Conservation (phyloP, 2,329 filamentous ascomycete species). For the Aspergillus felis region DNA sequence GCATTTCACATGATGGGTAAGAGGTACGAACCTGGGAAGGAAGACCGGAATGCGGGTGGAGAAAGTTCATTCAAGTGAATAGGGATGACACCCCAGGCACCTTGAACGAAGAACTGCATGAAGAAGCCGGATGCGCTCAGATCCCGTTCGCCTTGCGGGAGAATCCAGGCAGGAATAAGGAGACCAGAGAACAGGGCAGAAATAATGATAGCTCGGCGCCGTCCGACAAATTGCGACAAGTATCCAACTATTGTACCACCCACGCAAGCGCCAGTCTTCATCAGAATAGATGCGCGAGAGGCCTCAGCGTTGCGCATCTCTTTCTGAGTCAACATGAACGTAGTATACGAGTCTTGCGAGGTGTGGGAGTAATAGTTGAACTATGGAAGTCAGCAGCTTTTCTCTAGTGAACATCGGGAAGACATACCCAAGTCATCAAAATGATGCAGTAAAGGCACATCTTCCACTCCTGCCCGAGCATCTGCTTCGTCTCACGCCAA, state of each 20-base stretch:
- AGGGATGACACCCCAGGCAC: constrained; percentile 65
- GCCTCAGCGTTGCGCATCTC: constrained; percentile 61
- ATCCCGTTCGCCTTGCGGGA: constrained; percentile 38
- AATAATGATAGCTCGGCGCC: constrained; percentile 53
- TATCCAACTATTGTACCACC: constrained; percentile 56
- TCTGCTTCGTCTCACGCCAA: constrained; percentile 64
- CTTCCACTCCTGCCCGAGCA: constrained; percentile 69
- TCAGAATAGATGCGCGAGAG: constrained; percentile 72
- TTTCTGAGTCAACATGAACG: constrained; percentile 72
- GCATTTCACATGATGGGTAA: background rate
- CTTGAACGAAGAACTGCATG: constrained; percentile 65
- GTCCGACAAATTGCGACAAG: constrained; percentile 69
- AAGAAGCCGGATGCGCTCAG: constrained; percentile 35
- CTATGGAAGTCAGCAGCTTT: constrained; percentile 8
- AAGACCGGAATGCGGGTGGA: constrained; percentile 68
- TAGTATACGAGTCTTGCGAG: constrained; percentile 76
- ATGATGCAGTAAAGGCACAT: constrained; percentile 74
- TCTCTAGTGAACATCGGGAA: background rate
- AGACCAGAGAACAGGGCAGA: constrained; percentile 62
- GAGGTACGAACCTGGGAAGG: constrained; percentile 49
- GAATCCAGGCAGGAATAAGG: constrained; percentile 71
- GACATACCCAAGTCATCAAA: constrained; percentile 63
- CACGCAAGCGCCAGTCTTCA: constrained; percentile 73
- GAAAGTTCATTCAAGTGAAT: constrained; percentile 76
- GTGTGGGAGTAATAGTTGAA: constrained; percentile 74